These are phyloP conservation scores for Chalciporus piperatus DNA, from an alignment of 768 basidiomycete genomes.

Conservation along the genomic window DNA sequence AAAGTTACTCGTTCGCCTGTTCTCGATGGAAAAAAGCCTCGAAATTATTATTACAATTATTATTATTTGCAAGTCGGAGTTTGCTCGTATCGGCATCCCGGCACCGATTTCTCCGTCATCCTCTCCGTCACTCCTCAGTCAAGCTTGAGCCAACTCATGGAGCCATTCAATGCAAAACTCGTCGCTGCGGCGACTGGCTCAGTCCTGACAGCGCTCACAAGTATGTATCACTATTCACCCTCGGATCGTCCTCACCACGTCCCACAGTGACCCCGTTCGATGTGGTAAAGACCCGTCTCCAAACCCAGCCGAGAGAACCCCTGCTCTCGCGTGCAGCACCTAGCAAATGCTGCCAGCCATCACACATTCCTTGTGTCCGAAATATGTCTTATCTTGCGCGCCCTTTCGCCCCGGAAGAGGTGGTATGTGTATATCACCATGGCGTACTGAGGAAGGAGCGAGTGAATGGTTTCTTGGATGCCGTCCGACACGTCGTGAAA, in stretches of 20 bases:
- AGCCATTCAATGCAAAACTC: constrained; percentile 75
- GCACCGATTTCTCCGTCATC: constrained; percentile 6
- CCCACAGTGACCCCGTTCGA: constrained; percentile 96
- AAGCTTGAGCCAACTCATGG: constrained; percentile 57
- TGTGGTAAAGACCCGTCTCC: constrained; percentile 93
- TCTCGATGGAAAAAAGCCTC: neutral
- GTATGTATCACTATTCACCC: constrained; percentile 39
- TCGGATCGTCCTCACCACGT: constrained; percentile 4
- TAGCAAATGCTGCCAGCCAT: constrained; percentile 70
- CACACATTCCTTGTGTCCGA: constrained; percentile 53
- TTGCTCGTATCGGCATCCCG: constrained; percentile 26
- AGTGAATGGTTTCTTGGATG: constrained; percentile 84
- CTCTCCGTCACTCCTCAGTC: neutral
- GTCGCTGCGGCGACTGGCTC: constrained; percentile 78
- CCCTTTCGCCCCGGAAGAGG: constrained; percentile 52
- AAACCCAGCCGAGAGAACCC: constrained; percentile 74
- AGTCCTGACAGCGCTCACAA: constrained; percentile 78
- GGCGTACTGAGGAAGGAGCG: constrained; percentile 68
- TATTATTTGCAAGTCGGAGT: constrained; percentile 1
- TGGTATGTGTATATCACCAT: constrained; percentile 80
- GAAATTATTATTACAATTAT: constrained; percentile 7
- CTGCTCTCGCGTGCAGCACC: constrained; percentile 53
- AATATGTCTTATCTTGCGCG: constrained; percentile 74
- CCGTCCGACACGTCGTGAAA: constrained; percentile 72
- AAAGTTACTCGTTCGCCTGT: too few relatives aligned